phyloP scores from a whole-genome alignment of 805 yeast species.

The Ogataea angusta region DNA sequence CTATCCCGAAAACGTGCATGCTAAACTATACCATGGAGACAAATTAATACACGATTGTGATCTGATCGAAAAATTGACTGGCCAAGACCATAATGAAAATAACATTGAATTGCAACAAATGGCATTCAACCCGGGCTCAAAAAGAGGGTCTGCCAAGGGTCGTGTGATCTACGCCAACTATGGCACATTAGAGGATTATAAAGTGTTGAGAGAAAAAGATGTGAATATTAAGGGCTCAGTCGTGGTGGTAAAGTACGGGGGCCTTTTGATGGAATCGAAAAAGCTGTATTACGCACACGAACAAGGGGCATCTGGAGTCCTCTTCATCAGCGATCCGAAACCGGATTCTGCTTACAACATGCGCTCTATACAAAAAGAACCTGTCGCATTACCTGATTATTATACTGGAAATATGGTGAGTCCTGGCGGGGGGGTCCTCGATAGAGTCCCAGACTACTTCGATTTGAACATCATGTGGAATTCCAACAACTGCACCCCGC shows the following conservation, averaged over 20 bases:
- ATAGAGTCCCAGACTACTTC: slow-evolving; percentile 35
- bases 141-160: slow-evolving; percentile 53
- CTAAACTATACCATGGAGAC: slow-evolving; percentile 21
- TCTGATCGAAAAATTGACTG: slow-evolving; percentile 19
- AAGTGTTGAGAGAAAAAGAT: slow-evolving; percentile 34
- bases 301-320: slow-evolving; percentile 58
- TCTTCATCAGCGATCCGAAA: slow-evolving; percentile 55
- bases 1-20: slow-evolving; percentile 50
- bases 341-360: slow-evolving; percentile 31
- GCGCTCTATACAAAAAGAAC: slow-evolving; percentile 48
- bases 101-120: slow-evolving; percentile 31
- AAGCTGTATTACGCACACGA: slow-evolving; percentile 55
- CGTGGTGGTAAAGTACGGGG: slow-evolving; percentile 59
- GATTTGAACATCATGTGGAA: slow-evolving; percentile 39
- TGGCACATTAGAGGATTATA: slow-evolving; percentile 59
- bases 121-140: slow-evolving; percentile 70
- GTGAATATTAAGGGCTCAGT: slow-evolving; percentile 48
- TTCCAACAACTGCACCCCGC: slow-evolving; percentile 54
- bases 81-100: slow-evolving; percentile 9
- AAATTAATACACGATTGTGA: slow-evolving; percentile 19
- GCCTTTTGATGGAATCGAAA: slow-evolving; percentile 45
- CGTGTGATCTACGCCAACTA: slow-evolving; percentile 60
- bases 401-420: slow-evolving; percentile 77
- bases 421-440: slow-evolving; percentile 62
- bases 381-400: slow-evolving; percentile 53